Percentiles rank a stretch among this genome's conserved stretches.
These are phyloP conservation scores for Peronospora belbahrii DNA, from an alignment of 352 stramenopile genomes.

Conservation along the genomic window DNA sequence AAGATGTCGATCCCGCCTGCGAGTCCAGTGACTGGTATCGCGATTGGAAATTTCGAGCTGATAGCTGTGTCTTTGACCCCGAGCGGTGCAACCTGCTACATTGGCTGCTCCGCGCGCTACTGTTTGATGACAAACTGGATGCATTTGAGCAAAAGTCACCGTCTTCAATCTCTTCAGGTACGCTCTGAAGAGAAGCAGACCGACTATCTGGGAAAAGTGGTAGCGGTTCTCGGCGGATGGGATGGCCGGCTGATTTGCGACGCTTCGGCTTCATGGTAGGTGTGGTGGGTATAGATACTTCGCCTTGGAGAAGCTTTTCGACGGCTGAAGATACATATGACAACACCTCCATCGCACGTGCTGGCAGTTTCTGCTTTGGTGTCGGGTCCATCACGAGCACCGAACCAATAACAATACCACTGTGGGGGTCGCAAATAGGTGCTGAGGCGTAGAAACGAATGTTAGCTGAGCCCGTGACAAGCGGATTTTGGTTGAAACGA, in stretches of 20 bases:
- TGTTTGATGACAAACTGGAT: constrained; percentile 17
- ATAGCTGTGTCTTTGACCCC: constrained; percentile 1
- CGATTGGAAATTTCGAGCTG: constrained; percentile 9
- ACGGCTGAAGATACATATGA: constrained; percentile 48
- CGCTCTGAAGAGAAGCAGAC: constrained; percentile 33
- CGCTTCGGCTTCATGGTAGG: constrained; percentile 22
- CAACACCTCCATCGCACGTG: constrained; percentile 54
- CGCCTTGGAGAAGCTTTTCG: constrained; percentile 41
- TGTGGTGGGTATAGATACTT: constrained; percentile 3
- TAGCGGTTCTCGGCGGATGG: constrained; percentile 16
- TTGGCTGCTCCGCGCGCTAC: constrained; percentile 7
- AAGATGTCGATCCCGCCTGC: constrained; percentile 15
- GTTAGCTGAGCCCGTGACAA: constrained; percentile 81
- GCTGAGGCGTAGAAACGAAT: constrained; percentile 91
- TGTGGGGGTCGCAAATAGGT: constrained; percentile 54
- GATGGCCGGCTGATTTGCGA: constrained; percentile 11
- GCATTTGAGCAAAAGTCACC: constrained; percentile 26
- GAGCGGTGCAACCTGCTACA: constrained; percentile 12
- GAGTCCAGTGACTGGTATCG: constrained; percentile 32
- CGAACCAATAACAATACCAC: constrained; percentile 54
- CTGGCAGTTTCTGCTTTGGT: constrained; percentile 39
- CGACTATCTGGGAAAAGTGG: constrained; percentile 21
- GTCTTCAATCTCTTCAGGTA: constrained; percentile 42
- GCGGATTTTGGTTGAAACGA: constrained; percentile 78
- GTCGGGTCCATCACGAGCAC: constrained; percentile 79